phyloP scores from a whole-genome alignment of 805 yeast species.

The Ogataea haglerorum region DNA sequence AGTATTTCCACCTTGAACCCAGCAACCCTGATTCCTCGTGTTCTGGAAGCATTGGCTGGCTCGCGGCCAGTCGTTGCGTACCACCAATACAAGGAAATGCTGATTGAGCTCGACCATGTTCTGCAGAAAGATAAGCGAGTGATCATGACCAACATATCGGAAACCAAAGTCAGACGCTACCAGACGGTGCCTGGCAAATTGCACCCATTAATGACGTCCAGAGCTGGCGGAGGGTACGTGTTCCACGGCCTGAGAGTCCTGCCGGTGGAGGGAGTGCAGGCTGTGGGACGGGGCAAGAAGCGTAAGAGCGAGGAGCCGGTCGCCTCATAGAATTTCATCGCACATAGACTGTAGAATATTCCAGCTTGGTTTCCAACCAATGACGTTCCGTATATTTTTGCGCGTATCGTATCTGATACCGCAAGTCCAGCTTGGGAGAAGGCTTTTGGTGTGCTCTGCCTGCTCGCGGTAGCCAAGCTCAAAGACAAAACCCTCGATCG shows the following conservation, averaged over 20 bases:
- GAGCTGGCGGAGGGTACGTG: constrained; percentile 89
- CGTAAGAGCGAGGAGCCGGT: constrained; percentile 28
- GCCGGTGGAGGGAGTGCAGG: constrained; percentile 62
- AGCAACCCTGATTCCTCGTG: constrained; percentile 56
- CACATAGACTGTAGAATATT: constrained; percentile 15
- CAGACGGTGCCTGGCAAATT: constrained; percentile 93
- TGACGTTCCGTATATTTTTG: constrained; percentile 54
- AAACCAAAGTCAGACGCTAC: constrained; percentile 77
- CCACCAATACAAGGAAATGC: constrained; percentile 73
- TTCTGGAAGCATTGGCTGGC: constrained; percentile 70
- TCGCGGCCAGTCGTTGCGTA: constrained; percentile 85
- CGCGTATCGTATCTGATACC: constrained; percentile 50
- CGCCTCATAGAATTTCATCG: constrained; percentile 12
- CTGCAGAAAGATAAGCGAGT: constrained; percentile 64
- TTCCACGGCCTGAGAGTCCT: constrained; percentile 75
- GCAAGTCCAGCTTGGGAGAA: constrained; percentile 37
- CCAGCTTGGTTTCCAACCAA: constrained; percentile 49
- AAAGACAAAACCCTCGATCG: constrained; percentile 61
- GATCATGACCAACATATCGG: constrained; percentile 78
- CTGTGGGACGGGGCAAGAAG: constrained; percentile 64
- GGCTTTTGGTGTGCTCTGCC: constrained; percentile 30
- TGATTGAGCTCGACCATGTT: constrained; percentile 71
- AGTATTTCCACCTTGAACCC: constrained; percentile 71
- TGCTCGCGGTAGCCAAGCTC: constrained; percentile 72
- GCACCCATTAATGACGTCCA: constrained; percentile 92